Base-by-base conservation (phyloP, 2,329 filamentous ascomycete genomes). In the Emergomyces africanus region DNA sequence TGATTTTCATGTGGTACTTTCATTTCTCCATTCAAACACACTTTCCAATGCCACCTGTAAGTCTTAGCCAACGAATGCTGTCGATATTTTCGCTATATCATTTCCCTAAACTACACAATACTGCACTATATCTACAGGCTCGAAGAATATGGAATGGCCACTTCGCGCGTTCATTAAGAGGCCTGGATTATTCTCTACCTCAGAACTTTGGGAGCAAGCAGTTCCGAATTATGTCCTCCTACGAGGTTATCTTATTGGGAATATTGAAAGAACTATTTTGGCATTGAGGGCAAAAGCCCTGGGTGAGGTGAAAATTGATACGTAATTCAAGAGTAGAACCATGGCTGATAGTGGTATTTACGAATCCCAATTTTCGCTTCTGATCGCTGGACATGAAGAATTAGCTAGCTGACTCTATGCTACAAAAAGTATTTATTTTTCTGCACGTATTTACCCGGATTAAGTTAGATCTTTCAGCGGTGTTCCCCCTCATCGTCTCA, bases 301-400 rank as follows among this genome's bases (percentile, higher is more conserved):
- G n/a, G 79, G 81, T 4, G 87, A 91, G 70, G 79, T 90, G 9
- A 77, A 90, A 3, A 82, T 84, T n/a, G n/a, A n/a, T n/a, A n/a
- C n/a, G n/a, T n/a, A n/a, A n/a, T n/a, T n/a, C n/a, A n/a, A n/a
- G n/a, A n/a, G n/a, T n/a, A n/a, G n/a, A n/a, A n/a, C n/a, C n/a
- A n/a, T n/a, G n/a, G n/a, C n/a, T n/a, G n/a, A n/a, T n/a, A n/a
- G n/a, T n/a, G n/a, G n/a, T n/a, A n/a, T n/a, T n/a, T n/a, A n/a
- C n/a, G n/a, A n/a, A n/a, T n/a, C n/a, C n/a, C n/a, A n/a, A 30
- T 30, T 30, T 30, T 6, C 6, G 30, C 30, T 6, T 6, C 30
- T 30, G 30, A 30, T 30, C 30, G 3, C 3, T 30, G 3, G 6
- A 30, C 30, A 30, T 6, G 30, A 30, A 3, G 30, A 30, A 30